A percentile compares a stretch with the other conserved stretches of the same genome.
These are phyloP conservation scores for Melampsora abietis-canadensis DNA, from an alignment of 1,284 basidiomycete genomes.

Conservation along the genomic window DNA sequence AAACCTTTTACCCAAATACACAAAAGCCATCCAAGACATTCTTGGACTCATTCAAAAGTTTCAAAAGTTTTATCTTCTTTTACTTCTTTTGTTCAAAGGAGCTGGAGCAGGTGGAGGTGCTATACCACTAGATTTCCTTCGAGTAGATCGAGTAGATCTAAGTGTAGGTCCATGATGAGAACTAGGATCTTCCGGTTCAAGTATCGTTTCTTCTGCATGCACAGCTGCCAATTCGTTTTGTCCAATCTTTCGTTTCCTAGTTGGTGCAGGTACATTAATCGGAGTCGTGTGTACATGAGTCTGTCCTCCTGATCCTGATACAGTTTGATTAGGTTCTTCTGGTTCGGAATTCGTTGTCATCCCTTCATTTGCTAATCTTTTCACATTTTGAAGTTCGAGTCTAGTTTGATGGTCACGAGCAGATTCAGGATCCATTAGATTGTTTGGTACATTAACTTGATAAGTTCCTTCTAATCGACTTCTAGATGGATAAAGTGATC, in stretches of 20 bases:
- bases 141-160: conserved; percentile 31
- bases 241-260: conserved; percentile 32
- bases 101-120: conserved; percentile 1
- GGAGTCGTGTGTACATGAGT: not conserved
- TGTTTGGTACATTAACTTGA: not conserved
- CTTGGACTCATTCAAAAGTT: no score
- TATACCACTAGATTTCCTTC: conserved; percentile 20
- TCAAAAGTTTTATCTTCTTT: no score
- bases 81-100: not conserved
- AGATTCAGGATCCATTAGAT: not conserved
- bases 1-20: no score
- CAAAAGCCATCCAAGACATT: no score
- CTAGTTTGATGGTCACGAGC: no score
- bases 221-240: not conserved
- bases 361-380: not conserved
- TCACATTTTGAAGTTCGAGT: no score
- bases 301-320: not conserved
- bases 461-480: conserved; percentile 20
- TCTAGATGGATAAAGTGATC: conserved; percentile 37
- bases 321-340: no score
- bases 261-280: conserved; percentile 1
- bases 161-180: conserved; percentile 25
- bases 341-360: no score
- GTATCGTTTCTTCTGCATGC: not conserved
- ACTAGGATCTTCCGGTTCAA: not conserved